These are phyloP conservation scores for Curvularia spicifera DNA, from an alignment of 2,329 filamentous ascomycete genomes.

Conservation along the genomic window DNA sequence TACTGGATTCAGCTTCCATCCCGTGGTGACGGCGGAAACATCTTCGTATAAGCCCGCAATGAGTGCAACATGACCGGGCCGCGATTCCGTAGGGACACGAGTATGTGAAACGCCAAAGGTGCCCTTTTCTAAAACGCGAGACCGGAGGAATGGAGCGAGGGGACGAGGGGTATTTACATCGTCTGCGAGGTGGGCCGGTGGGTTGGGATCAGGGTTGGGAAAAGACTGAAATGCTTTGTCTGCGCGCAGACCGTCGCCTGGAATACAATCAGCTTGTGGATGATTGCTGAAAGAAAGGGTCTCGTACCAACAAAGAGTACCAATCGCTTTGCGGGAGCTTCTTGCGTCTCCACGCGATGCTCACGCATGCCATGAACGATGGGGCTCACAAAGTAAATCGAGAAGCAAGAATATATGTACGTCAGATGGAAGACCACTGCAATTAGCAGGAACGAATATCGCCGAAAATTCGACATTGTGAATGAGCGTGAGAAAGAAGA, in stretches of 20 bases:
- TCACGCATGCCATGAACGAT: conserved; percentile 95
- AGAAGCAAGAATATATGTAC: conserved; percentile 86
- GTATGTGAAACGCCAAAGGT: conserved; percentile 98
- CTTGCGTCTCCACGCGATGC: conserved; percentile 71
- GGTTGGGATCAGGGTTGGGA: conserved; percentile 76
- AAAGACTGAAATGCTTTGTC: conserved; percentile 97
- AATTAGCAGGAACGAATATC: conserved; percentile 83
- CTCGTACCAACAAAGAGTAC: conserved; percentile 85
- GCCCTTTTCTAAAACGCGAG: conserved; percentile 83
- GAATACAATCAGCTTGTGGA: neutral
- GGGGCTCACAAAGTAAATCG: conserved; percentile 94
- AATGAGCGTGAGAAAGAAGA: conserved; percentile 26
- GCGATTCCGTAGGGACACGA: conserved; percentile 92
- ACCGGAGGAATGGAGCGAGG: conserved; percentile 89
- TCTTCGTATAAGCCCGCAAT: conserved; percentile 98
- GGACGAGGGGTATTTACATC: conserved; percentile 75
- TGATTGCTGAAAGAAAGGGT: neutral
- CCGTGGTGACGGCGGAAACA: conserved; percentile 94
- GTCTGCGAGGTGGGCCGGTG: conserved; percentile 61
- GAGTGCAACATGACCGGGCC: conserved; percentile 93
- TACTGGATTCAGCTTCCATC: conserved; percentile 98
- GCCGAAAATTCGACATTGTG: conserved; percentile 63
- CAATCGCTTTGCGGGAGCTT: conserved; percentile 85
- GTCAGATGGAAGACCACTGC: conserved; percentile 92
- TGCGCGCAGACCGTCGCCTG: conserved; percentile 87